These are phyloP conservation scores for Teunomyces tritomae DNA, from an alignment of 805 yeast genomes.

Conservation along the genomic window DNA sequence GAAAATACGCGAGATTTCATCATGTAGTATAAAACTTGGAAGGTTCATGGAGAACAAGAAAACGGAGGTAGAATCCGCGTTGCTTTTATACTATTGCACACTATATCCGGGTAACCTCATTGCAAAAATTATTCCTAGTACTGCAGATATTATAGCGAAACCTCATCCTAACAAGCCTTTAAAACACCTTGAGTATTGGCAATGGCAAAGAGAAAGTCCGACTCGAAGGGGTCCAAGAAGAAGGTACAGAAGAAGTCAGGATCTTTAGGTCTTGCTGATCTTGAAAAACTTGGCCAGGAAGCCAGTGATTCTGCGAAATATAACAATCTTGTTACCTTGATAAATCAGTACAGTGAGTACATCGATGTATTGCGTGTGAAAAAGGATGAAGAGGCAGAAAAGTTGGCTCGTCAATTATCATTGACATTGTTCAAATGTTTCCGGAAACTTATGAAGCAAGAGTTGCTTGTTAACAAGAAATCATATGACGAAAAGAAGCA, in stretches of 20 bases:
- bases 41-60: constrained; percentile 49
- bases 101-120: constrained; percentile 21
- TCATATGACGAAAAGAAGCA: constrained; percentile 44
- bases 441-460: constrained; percentile 44
- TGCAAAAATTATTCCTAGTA: constrained; percentile 9
- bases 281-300: constrained; percentile 23
- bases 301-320: constrained; percentile 47
- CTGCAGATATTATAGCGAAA: constrained; percentile 1
- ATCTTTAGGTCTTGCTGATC: constrained; percentile 12
- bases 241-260: constrained; percentile 1
- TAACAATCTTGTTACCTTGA: constrained; percentile 51
- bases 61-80: constrained; percentile 8
- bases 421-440: constrained; percentile 47
- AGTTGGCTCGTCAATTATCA: constrained; percentile 39
- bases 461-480: constrained; percentile 34
- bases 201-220: constrained; percentile 12
- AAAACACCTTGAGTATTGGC: background rate
- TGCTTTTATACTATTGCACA: constrained; percentile 15
- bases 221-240: constrained; percentile 7
- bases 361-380: constrained; percentile 13
- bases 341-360: constrained; percentile 35
- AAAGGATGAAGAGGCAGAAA: constrained; percentile 25
- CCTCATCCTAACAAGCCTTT: constrained; percentile 5
- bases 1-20: constrained; percentile 57
- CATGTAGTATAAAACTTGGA: constrained; percentile 64